Evolutionary conservation across 2,329 filamentous ascomycete species (phyloP), one percentile per base, ranked within the genome.

Genomic region (Ambrosiella xylebori): DNA sequence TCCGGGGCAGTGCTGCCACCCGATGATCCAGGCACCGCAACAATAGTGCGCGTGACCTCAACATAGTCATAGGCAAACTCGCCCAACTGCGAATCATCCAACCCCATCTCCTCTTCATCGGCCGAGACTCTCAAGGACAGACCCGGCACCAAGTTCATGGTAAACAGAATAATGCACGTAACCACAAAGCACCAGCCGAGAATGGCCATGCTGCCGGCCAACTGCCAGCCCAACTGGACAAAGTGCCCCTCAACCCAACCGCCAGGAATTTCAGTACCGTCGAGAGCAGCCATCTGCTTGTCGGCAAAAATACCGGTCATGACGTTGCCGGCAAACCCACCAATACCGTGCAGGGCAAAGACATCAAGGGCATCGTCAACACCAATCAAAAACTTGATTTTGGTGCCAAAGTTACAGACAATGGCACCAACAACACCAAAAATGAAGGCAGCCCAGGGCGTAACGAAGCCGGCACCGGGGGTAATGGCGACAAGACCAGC

Each of bases 311-410:
- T 71, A 62, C 83, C 86, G 59, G 88, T 91, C 70, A 87, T 75
- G 61, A 89, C 70, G 65, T 94, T 86, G 55, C 88, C 88, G 59
- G 85, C 76, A 63, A 93, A 87, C 63, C 88, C 88, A 54, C 88
- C 88, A 62, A 94, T 73, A 66, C 80, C 88, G 78, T 95, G 88
- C 71, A 93, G 87, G 64, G 88, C 88, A 71, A 95, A 93, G 65
- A 95, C 83, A 73, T 95, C 88, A 71, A 95, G 86, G 5, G 86
- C 84, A 67, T 95, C 88, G 65, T 95, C 88, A 58, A 94, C 82
- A 62, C 82, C 82, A 66, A 94, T 76, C 54, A 77, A 57, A 65
- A 79, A 84, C 82, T 77, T 83, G 77, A 88, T 78, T 77, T 95
- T 94, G 67, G 88, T 95, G 61, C 82, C 80, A 72, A 91, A 88